Percentiles rank a stretch among this genome's conserved stretches.
phyloP scores from a whole-genome alignment of 176 grass and related monocot species.

The Rhynchospora tenuis region DNA sequence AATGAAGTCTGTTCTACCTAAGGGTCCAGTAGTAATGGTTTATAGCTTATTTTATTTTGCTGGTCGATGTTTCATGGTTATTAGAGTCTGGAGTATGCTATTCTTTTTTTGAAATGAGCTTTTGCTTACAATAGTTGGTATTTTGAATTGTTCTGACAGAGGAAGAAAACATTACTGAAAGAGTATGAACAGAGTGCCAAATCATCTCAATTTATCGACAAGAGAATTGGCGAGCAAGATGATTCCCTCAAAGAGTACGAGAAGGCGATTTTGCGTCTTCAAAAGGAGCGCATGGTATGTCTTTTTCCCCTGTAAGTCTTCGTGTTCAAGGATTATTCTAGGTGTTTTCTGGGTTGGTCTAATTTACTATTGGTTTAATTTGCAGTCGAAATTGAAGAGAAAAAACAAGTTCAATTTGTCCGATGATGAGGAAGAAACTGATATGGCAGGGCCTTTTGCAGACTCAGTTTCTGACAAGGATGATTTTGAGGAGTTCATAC shows the following conservation, averaged over 20 bases:
- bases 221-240: conserved; percentile 86
- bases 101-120: neutral
- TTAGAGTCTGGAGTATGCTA: neutral
- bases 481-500: conserved; percentile 91
- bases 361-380: conserved; percentile 11
- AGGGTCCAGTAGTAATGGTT: neutral
- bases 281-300: conserved; percentile 72
- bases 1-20: neutral
- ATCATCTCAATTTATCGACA: conserved; percentile 70
- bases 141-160: conserved; percentile 33
- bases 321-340: neutral
- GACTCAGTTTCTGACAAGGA: conserved; percentile 39
- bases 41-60: neutral
- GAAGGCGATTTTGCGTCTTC: conserved; percentile 72
- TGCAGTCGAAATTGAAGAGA: conserved; percentile 71
- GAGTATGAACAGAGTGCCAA: conserved; percentile 65
- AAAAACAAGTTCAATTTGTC: conserved; percentile 85
- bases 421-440: conserved; percentile 58
- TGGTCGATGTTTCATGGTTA: neutral
- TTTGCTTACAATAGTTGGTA: neutral
- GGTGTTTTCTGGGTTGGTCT: neutral
- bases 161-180: conserved; percentile 88
- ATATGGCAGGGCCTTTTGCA: conserved; percentile 10
- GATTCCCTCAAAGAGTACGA: conserved; percentile 72
- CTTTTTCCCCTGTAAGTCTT: neutral